Base-by-base conservation (phyloP, 352 stramenopile genomes). In the Phytophthora niederhauseri region DNA sequence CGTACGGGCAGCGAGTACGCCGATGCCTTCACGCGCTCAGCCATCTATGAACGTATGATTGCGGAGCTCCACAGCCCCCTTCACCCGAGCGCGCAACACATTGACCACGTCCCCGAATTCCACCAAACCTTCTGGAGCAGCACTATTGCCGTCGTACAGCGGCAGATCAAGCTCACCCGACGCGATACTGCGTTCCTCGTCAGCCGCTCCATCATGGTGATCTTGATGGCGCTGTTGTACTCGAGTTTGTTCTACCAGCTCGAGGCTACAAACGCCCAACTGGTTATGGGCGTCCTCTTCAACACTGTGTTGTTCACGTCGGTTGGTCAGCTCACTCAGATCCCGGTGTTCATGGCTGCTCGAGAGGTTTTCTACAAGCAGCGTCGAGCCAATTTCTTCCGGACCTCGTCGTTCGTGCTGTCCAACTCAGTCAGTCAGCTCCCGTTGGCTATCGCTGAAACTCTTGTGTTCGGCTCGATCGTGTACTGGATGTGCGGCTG, bases 61-160 rank as follows among this genome's bases (percentile, higher is more conserved):
- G 41, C 57, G 17, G 56, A 74, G 3, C 55, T 74, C 6, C 22
- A 61, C 5, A 22, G 41, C 11, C 65, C 64, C 0, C 31, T 70
- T 2, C n/a, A 62, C 36, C 55, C 38, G 7, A 46, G 69, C 76
- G 24, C 73, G 98, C 51, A 84, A 11, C 30, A 34, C 6, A 34
- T 98, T 9, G 96, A 94, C 57, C 41, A 53, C 85, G 66, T 75
- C 51, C 72, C 67, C 1, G 64, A 78, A 20, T 80, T 80, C 43
- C 64, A 77, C 49, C 66, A 74, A 17, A 60, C 46, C n/a, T 80
- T 82, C 46, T 63, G 41, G 58, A 22, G 61, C 3, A 77, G 52
- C 30, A 50, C 43, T 4, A 14, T 50, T 0, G 7, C n/a, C 5
- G 46, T 86, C 3, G 49, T 82, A 34, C 19, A 28, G 5, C 82